Base-by-base conservation (phyloP, 2,329 filamentous ascomycete genomes). In the Didymella pinodella region DNA sequence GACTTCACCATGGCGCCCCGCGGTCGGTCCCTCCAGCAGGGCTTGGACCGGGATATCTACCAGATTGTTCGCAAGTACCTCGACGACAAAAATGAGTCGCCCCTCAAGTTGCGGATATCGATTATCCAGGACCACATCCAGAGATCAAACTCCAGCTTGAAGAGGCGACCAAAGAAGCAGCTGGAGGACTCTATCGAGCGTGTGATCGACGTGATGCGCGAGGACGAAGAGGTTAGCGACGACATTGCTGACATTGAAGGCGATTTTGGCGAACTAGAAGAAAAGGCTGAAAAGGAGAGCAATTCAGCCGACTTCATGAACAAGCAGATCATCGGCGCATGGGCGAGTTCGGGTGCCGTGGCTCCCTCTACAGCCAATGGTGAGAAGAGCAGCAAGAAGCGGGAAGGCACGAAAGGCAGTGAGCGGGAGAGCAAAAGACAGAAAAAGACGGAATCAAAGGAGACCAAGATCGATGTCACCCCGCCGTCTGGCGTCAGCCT, bases 171-270 rank as follows among this genome's bases (percentile, higher is more conserved):
- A 38, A 96, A 95, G 76, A 89, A 88, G 61, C 82, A 90, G 0
- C 80, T 98, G 1, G 91, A 97, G 75, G 91, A 95, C 63, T 90
- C 90, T 34, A 92, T 98, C 63, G 92, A 96, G 62, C 84, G 92
- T 7, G 92, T 93, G 0, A 80, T 97, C 16, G 85, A 88, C 7
- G 86, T 92, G 18, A 81, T 94, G 5, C 89, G 88, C 54, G 80
- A 83, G 64, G 86, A 91, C 65, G 85, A 88, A 59, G 46, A 65
- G 22, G 63, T 65, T 16, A 84, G 85, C 25, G 80, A 82, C 29
- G 84, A 85, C 32, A 83, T 84, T 75, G 56, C 77, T 75, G 64
- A 73, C 12, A 67, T 86, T 75, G 73, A 83, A 72, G 65, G 74
- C 69, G 72, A 77, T 50, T 75, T 77, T 50, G 70, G 63, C 3